Base-by-base conservation (phyloP, 1,284 basidiomycete species). In the Apiotrichum sp. region DNA sequence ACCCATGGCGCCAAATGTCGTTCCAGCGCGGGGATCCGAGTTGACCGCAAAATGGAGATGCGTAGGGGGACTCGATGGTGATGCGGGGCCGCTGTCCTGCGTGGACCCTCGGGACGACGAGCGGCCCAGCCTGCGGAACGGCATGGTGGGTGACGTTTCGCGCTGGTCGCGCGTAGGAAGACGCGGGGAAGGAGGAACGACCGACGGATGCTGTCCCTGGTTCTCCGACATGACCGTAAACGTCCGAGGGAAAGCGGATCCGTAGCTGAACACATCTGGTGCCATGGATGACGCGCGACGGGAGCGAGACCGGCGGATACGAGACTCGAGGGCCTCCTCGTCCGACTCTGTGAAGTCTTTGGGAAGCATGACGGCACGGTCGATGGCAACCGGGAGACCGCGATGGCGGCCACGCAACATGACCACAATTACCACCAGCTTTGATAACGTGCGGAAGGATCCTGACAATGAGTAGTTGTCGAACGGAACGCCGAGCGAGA, bases 401-500 rank as follows among this genome's bases (percentile, higher is more conserved):
- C 72, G 61, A 58, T 74, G 72, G 33, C 72, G 58, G 10, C 72
- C 73, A 59, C 72, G 62, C 2, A 75, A 58, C 66, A 75, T 72
- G 34, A 74, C 62, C 3, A 70, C 29, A 29, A 72, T 71, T 51
- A 75, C 61, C 22, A 74, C 57, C 3, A 75, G 58, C 62, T 75
- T 75, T 16, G 69, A 71, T 1, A 66, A 59, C 11, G 65, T 72
- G 22, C 65, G 62, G 35, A 70, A 67, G 38, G 64, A 65, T 7
- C 69, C 73, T 3, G 58, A 60, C 44, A 74, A 43, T 39, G 69
- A 68, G 45, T 62, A 74, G 53, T 73, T 71, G 55, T 80, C 80
- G 77, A 83, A 78, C 1, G 85, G 82, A 3, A 86, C 76, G 0
- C 89, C 89, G 2, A 89, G 76, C 70, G 86, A 91, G 4, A 96